Base-by-base conservation (phyloP, 1,284 basidiomycete genomes). In the Malassezia cuniculi region DNA sequence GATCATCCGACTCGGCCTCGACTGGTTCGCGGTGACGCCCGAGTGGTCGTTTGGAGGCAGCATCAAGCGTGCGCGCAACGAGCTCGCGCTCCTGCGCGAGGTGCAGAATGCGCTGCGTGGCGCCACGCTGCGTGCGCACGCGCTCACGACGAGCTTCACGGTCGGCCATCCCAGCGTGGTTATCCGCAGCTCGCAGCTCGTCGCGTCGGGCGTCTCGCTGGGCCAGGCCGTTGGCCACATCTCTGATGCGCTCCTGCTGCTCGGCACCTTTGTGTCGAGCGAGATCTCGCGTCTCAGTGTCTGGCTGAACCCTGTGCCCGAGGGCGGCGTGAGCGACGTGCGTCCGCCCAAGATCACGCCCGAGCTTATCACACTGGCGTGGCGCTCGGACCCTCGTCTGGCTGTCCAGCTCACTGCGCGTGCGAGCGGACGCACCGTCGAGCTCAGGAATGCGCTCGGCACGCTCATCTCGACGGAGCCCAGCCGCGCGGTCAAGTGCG, bases 1-100 rank as follows among this genome's bases (percentile, higher is more conserved):
- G 34, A 71, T 97, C 9, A 95, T 85, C 68, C 69, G 71, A 8
- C 75, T 80, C 1, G 85, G 84, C 1, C 83, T 86, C 52, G 77
- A 78, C 4, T 97, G 93, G 93, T 99, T 97, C 69, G 73, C 46
- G 14, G 30, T 39, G 10, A 8, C 41, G 3, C 49, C 61, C n/a
- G 49, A 55, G 26, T 97, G 90, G 89, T 81, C 86, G 5, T 94
- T 81, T 64, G 93, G 90, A 19, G 81, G 84, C 17, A 85, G 85
- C 69, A 78, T 85, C 4, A 77, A 86, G 10, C 89, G 95, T 69
- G 71, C 93, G 15, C 78, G 81, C 44, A 79, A 83, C 0, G 90
- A 97, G 63, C 77, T 90, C 63, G 83, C 81, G 66, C 73, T 89
- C 0, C 70, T 95, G 15, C 78, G 78, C 17, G 85, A 94, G 61